Conservation (phyloP, 2,329 filamentous ascomycete species). For the Cryphonectria naterciae region DNA sequence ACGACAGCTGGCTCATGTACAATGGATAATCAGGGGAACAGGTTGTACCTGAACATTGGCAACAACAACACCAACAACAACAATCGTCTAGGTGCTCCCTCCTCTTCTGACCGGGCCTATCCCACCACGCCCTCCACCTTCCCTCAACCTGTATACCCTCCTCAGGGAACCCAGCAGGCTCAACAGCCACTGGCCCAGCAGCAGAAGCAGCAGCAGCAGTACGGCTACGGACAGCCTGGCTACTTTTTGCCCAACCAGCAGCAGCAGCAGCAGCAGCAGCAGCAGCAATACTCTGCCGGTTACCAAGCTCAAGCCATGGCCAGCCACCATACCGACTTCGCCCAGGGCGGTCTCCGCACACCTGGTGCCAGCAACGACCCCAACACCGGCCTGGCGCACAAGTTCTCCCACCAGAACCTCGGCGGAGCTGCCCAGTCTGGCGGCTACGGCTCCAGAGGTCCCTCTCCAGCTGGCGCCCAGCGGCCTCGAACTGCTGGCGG, state of each 20-base stretch:
- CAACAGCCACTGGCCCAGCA: slow-evolving; percentile 50
- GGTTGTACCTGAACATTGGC: slow-evolving; percentile 68
- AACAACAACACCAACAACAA: slow-evolving; percentile 70
- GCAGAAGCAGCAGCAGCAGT: slow-evolving; percentile 48
- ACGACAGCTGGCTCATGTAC: slow-evolving; percentile 34
- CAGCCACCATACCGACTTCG: slow-evolving; percentile 49
- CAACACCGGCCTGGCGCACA: slow-evolving; percentile 89
- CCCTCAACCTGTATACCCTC: slow-evolving; percentile 78
- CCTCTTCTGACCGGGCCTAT: slow-evolving; percentile 68
- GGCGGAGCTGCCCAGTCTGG: slow-evolving; percentile 71
- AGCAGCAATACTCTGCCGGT: slow-evolving; percentile 36
- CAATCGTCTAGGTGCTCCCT: slow-evolving; percentile 62
- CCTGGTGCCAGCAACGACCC: slow-evolving; percentile 73
- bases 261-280: slow-evolving; percentile 52
- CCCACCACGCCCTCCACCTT: slow-evolving; percentile 94
- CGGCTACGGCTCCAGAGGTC: slow-evolving; percentile 69
- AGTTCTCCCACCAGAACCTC: slow-evolving; percentile 96
- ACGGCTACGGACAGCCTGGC: slow-evolving; percentile 43
- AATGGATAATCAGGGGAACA: slow-evolving; percentile 63
- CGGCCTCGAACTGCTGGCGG: slow-evolving; percentile 85
- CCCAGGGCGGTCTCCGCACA: slow-evolving; percentile 46
- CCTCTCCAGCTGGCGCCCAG: slow-evolving; percentile 63
- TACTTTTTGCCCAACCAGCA: slow-evolving; percentile 70
- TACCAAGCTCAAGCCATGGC: slow-evolving; percentile 46
- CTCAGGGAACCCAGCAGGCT: slow-evolving; percentile 43